Conservation (phyloP, 1,284 basidiomycete genomes). For the Rhodotorula sp. region DNA sequence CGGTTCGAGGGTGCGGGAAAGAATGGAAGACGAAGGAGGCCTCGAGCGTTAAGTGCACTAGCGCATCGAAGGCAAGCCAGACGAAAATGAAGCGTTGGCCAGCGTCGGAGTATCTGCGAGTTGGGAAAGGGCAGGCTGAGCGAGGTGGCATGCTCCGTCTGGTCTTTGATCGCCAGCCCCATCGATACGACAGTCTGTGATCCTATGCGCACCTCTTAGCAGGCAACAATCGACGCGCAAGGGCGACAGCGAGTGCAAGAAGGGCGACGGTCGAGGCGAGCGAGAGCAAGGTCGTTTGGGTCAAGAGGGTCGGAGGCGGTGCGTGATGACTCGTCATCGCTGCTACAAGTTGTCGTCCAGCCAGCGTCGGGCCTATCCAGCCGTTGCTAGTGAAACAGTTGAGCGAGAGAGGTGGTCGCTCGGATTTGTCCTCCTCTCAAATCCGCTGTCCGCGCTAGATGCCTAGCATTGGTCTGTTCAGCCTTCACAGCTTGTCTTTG, state of each 20-base stretch:
- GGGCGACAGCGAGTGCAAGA: slow-evolving; percentile 8
- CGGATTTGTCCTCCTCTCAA: neutral
- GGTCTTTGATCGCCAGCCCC: too few relatives aligned
- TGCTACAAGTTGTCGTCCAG: neutral
- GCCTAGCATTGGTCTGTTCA: too few relatives aligned
- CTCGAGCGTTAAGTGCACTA: slow-evolving; percentile 69
- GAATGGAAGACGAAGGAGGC: slow-evolving; percentile 74
- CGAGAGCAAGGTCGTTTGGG: slow-evolving; percentile 24
- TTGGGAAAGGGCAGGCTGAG: neutral
- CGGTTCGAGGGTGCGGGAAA: slow-evolving; percentile 63
- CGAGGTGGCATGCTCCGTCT: neutral
- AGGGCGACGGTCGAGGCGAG: slow-evolving; percentile 22
- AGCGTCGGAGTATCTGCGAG: neutral
- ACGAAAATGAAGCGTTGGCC: slow-evolving; percentile 59
- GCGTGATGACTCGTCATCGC: neutral
- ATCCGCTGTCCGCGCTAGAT: too few relatives aligned
- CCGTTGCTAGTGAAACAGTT: too few relatives aligned
- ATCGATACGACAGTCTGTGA: neutral
- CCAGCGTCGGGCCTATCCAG: too few relatives aligned
- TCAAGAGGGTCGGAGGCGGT: slow-evolving; percentile 23
- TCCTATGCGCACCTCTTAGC: neutral
- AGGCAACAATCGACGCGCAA: slow-evolving; percentile 5
- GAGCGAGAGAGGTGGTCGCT: too few relatives aligned
- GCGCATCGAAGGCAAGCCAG: slow-evolving; percentile 69
- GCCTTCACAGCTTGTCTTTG: too few relatives aligned